Percentiles rank a stretch among this genome's conserved stretches.
Evolutionary conservation across 2,329 filamentous ascomycete species (phyloP).

Genomic region (Saccharata proteae): DNA sequence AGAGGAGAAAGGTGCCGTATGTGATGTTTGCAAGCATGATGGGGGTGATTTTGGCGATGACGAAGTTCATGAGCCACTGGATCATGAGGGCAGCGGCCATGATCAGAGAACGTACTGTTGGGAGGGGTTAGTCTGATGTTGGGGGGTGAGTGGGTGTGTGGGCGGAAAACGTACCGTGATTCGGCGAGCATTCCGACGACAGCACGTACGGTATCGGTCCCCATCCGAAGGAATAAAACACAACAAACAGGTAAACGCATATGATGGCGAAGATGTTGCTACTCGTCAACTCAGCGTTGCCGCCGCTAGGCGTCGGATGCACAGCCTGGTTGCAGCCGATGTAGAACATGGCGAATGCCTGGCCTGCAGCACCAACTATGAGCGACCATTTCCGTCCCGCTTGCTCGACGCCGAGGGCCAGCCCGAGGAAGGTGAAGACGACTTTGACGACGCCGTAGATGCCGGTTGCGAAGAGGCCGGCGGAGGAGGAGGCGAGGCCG

Average conservation of each 20-base stretch:
- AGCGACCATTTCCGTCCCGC: slow-evolving; percentile 34
- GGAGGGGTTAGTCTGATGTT: neutral
- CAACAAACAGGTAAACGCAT: slow-evolving; percentile 38
- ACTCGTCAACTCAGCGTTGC: slow-evolving; percentile 20
- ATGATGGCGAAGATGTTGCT: slow-evolving; percentile 35
- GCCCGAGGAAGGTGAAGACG: slow-evolving; percentile 29
- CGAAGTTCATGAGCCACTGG: slow-evolving; percentile 33
- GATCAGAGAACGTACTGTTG: slow-evolving; percentile 25
- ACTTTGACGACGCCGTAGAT: slow-evolving; percentile 38
- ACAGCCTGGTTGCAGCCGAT: slow-evolving; percentile 24
- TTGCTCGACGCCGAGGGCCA: slow-evolving; percentile 35
- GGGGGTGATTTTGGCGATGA: slow-evolving; percentile 25
- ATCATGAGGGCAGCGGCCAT: slow-evolving; percentile 35
- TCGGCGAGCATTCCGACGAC: slow-evolving; percentile 28
- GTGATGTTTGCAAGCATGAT: slow-evolving; percentile 32
- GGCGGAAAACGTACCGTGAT: slow-evolving; percentile 19
- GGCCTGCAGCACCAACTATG: slow-evolving; percentile 29
- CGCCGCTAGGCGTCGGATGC: slow-evolving; percentile 19
- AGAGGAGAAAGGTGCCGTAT: slow-evolving; percentile 32
- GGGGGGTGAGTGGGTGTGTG: too few relatives aligned
- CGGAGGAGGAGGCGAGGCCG: slow-evolving; percentile 25
- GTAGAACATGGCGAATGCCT: slow-evolving; percentile 33
- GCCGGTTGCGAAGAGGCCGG: slow-evolving; percentile 33
- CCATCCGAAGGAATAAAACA: slow-evolving; percentile 35
- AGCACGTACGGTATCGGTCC: slow-evolving; percentile 34